A percentile compares a stretch with the other conserved stretches of the same genome.
Evolutionary conservation across 2,329 filamentous ascomycete species (phyloP).

Genomic region (Chaetomium strumarium): DNA sequence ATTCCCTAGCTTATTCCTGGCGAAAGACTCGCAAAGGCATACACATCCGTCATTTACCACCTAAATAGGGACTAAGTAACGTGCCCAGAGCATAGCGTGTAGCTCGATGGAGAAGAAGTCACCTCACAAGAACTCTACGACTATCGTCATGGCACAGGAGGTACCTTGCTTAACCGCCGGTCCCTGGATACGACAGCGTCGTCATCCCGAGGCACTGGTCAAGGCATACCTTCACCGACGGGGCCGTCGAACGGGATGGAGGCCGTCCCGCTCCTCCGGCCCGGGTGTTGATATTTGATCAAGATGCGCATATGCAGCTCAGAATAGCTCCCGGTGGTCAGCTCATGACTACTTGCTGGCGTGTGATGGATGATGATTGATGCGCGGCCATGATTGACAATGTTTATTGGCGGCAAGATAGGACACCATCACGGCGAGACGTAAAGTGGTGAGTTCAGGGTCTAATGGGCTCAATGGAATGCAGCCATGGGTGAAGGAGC

Average conservation of each 20-base stretch:
- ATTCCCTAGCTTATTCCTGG: too few species aligned
- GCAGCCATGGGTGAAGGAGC: not conserved
- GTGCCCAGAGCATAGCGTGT: too few species aligned
- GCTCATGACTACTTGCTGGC: not conserved
- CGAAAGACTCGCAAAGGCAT: too few species aligned
- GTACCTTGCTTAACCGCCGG: conserved; percentile 15
- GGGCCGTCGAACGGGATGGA: not conserved
- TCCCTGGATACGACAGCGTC: not conserved
- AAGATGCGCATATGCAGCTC: not conserved
- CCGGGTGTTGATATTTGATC: not conserved
- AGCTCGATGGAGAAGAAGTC: not conserved
- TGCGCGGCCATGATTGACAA: not conserved
- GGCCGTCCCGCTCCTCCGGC: not conserved
- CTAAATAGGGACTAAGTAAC: too few species aligned
- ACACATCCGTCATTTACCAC: too few species aligned
- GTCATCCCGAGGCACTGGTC: conserved; percentile 5
- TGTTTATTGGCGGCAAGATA: not conserved
- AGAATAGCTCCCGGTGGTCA: conserved; percentile 2
- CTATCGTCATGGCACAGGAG: conserved; percentile 8
- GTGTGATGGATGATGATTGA: not conserved
- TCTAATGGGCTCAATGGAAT: not conserved
- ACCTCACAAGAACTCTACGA: conserved; percentile 5
- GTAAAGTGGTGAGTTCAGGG: not conserved
- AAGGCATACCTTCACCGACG: not conserved
- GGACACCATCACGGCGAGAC: too few species aligned